Base-by-base conservation (phyloP, 768 basidiomycete genomes). In the Kwoniella europaea region DNA sequence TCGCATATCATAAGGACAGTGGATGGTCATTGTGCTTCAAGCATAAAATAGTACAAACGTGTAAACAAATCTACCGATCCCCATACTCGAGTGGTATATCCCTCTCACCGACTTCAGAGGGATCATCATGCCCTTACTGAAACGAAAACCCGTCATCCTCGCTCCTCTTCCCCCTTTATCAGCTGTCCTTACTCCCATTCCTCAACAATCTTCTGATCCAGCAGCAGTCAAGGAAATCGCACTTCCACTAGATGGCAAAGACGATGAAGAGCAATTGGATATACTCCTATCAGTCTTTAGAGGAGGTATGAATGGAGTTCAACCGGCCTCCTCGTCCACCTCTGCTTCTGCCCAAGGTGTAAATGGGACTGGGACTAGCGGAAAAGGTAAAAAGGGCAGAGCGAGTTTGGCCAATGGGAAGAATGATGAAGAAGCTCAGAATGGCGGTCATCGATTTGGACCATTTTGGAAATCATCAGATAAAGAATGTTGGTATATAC, bases 401-500 rank as follows among this genome's bases (percentile, higher is more conserved):
- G 20, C 54, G 43, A 60, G 54, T 63, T 4, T 63, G 16, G 10
- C 61, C 9, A 57, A 71, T 41, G 74, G 60, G 18, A 56, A 29
- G 29, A 65, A 63, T 64, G 75, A n/a, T 10, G 60, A n/a, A n/a
- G 61, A 71, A 5, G 52, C 60, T 10, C n/a, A 29, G 9, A 59
- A 59, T 7, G 57, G 57, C 27, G 44, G 22, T 69, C 69, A 50
- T 53, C 46, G 50, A 27, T 41, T 44, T 24, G 42, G 46, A 22
- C 43, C 61, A n/a, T 9, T 65, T 10, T 79, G 74, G 74, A 74
- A 61, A 58, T 60, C 72, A 16, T 67, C 61, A 41, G 78, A 79
- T 71, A 69, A 75, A 46, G 78, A 79, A 65, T 94, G 98, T 84
- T 98, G 90, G 86, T 95, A 92, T 86, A 90, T 98, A 81, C 86